Conservation (phyloP, 2,329 filamentous ascomycete genomes). For the Didymella glomerata region DNA sequence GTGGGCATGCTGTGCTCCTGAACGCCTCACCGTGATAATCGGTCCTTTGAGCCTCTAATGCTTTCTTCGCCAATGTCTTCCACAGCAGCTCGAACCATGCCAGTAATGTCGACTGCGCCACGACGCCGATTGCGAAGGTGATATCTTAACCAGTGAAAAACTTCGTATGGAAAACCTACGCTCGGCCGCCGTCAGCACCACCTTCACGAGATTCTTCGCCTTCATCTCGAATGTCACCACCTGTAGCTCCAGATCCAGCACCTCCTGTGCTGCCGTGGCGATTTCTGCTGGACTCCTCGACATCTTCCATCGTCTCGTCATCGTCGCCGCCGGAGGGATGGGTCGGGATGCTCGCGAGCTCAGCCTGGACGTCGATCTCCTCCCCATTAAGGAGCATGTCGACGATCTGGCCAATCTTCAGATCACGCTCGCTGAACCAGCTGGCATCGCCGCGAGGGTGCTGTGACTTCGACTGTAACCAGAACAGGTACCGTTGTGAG, state of each 20-base stretch:
- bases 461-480: slow-evolving; percentile 92
- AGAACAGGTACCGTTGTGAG: slow-evolving; percentile 91
- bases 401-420: slow-evolving; percentile 87
- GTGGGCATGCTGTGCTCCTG: slow-evolving; percentile 36
- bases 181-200: slow-evolving; percentile 95
- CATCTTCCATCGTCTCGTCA: slow-evolving; percentile 70
- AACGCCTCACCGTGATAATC: slow-evolving; percentile 45
- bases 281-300: slow-evolving; percentile 55
- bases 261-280: slow-evolving; percentile 68
- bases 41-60: slow-evolving; percentile 26
- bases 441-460: slow-evolving; percentile 72
- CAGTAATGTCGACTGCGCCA: slow-evolving; percentile 46
- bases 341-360: slow-evolving; percentile 69
- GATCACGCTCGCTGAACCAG: slow-evolving; percentile 85
- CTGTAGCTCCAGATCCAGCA: slow-evolving; percentile 85
- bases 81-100: slow-evolving; percentile 29
- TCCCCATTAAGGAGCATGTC: slow-evolving; percentile 86
- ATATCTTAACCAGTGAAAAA: slow-evolving; percentile 38
- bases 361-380: slow-evolving; percentile 78
- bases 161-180: slow-evolving; percentile 76
- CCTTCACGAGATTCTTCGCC: slow-evolving; percentile 88
- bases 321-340: slow-evolving; percentile 64
- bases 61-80: slow-evolving; percentile 31
- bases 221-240: slow-evolving; percentile 90
- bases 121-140: slow-evolving; percentile 39